Evolutionary conservation across 768 basidiomycete species (phyloP), one percentile per base, ranked within the genome.

Genomic region (Tylopilus vinaceipallidus): DNA sequence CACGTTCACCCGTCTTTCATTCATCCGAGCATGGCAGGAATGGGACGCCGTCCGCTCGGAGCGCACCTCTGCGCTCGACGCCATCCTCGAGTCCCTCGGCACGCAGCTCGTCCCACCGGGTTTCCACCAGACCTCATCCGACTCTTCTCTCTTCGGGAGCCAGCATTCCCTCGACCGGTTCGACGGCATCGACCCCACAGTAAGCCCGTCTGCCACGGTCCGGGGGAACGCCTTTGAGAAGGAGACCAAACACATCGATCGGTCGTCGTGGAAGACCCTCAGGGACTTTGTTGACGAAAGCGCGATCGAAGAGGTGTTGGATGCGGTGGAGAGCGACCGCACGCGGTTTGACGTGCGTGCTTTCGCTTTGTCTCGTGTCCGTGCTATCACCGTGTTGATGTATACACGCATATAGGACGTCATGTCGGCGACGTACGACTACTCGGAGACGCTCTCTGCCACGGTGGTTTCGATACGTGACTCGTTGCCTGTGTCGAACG

Each of bases 241-340:
- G 45, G 60, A 63, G 6, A 56, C 48, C 3, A 57, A 54, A 26
- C 52, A 57, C 48, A 61, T 59, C 22, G 83, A 85, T 56, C 73
- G 82, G 49, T 74, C 72, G 34, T 75, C 71, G 27, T 91, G 90
- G 90, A 92, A 90, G 74, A 88, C 86, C 0, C 62, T 92, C 29
- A 79, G 91, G 29, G 89, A 92, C 62, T 92, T 93, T 65, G 87
- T 91, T 30, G 88, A 91, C 57, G 91, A 93, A 57, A 76, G 82
- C 26, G 86, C 82, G 7, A 83, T 92, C 32, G 91, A 93, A 45
- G 86, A 88, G 53, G 75, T 82, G 17, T 62, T 86, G 39, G 91
- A 92, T 46, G 75, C 73, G 1, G 80, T 92, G 41, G 91, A 93
- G 58, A 76, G 71, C 47, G 87, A 91, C 47, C 73, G 88, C 41